Conservation (phyloP, 1,284 basidiomycete genomes). For the Ganoderma multipileum region DNA sequence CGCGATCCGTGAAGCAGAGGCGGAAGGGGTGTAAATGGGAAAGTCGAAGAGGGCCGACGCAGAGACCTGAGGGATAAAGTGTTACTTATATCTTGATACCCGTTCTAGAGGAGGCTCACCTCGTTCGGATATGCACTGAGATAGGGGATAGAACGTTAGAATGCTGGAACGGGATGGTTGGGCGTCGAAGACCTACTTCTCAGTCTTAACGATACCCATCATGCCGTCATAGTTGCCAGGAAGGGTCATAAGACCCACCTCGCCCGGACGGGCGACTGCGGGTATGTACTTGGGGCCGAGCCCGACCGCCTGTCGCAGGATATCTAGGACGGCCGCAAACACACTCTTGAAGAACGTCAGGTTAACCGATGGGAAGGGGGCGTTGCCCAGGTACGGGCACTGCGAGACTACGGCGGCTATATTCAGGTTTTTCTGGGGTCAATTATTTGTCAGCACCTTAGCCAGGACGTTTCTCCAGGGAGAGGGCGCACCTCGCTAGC, state of each 20-base stretch:
- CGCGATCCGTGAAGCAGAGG: slow-evolving; percentile 17
- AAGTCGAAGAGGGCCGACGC: slow-evolving; percentile 28
- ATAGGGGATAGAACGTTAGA: no score
- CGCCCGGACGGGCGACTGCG: slow-evolving; percentile 22
- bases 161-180: no score
- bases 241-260: slow-evolving; percentile 20
- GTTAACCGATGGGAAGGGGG: slow-evolving; percentile 15
- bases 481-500: slow-evolving; percentile 40
- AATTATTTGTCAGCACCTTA: not conserved
- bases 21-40: slow-evolving; percentile 21
- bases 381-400: slow-evolving; percentile 43
- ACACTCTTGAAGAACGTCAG: slow-evolving; percentile 35
- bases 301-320: slow-evolving; percentile 41
- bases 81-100: not conserved
- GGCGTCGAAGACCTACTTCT: slow-evolving; percentile 6
- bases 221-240: slow-evolving; percentile 19
- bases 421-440: slow-evolving; percentile 40
- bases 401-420: slow-evolving; percentile 43
- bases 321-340: slow-evolving; percentile 37
- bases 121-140: slow-evolving; percentile 23
- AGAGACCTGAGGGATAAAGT: slow-evolving; percentile 13
- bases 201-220: slow-evolving; percentile 6
- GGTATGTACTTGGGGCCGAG: slow-evolving; percentile 46
- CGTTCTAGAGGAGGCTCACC: not conserved
- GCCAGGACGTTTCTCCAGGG: not conserved